Percentiles rank a stretch among this genome's conserved stretches.
Conservation (phyloP, 768 basidiomycete species). For the Serendipita sp. region DNA sequence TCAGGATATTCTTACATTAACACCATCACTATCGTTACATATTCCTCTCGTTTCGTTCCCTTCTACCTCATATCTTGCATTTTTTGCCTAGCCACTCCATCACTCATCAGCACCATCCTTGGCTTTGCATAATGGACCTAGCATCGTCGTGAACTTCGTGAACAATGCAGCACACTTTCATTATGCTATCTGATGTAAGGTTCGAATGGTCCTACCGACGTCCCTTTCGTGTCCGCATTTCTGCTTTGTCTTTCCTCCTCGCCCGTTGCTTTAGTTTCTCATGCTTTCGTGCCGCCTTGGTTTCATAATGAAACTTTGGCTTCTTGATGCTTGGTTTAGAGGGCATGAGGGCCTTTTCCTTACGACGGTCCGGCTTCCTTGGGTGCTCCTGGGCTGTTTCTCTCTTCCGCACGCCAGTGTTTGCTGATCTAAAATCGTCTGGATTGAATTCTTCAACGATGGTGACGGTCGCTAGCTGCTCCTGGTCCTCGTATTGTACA, state of each 20-base stretch:
- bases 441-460: conserved; percentile 86
- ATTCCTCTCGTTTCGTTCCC: not conserved
- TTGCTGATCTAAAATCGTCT: conserved; percentile 28
- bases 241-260: conserved; percentile 54
- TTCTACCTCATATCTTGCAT: not conserved
- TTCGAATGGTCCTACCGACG: not conserved
- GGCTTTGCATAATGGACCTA: not conserved
- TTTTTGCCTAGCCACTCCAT: not conserved
- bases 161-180: not conserved
- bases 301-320: conserved; percentile 50
- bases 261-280: conserved; percentile 46
- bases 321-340: conserved; percentile 12
- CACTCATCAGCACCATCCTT: not conserved
- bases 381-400: no score
- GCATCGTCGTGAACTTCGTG: not conserved
- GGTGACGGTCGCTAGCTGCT: conserved; percentile 75
- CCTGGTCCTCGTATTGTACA: conserved; percentile 67
- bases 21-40: not conserved
- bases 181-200: not conserved
- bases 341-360: conserved; percentile 5
- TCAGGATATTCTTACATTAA: not conserved
- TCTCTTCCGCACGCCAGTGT: no score
- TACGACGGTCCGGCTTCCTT: no score
- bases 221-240: conserved; percentile 17
- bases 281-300: conserved; percentile 43